Evolutionary conservation across 2,329 filamentous ascomycete species (phyloP).

Genomic region (Nemania serpens): DNA sequence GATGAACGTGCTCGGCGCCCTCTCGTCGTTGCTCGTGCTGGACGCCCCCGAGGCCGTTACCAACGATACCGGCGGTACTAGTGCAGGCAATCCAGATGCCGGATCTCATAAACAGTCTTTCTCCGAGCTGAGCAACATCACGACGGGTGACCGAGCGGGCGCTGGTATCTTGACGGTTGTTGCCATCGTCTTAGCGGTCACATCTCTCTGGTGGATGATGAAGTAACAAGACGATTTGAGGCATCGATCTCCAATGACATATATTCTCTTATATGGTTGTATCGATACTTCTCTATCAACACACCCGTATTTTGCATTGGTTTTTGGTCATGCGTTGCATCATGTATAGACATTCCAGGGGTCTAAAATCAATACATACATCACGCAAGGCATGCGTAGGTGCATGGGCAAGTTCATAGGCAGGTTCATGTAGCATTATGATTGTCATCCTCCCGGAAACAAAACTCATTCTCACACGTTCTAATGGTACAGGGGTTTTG

Average conservation of each 20-base stretch:
- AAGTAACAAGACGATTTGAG: conserved; percentile 2
- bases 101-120: conserved; percentile 19
- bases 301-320: too few relatives aligned
- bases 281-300: not conserved
- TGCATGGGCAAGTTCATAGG: not conserved
- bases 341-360: not conserved
- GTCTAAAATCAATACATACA: not conserved
- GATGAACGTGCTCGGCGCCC: conserved; percentile 53
- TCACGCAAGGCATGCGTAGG: not conserved
- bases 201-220: conserved; percentile 32
- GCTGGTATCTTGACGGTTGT: conserved; percentile 36
- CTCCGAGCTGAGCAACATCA: conserved; percentile 23
- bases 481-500: not conserved
- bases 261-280: not conserved
- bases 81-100: conserved; percentile 35
- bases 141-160: conserved; percentile 36
- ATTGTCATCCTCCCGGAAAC: not conserved
- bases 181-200: conserved; percentile 27
- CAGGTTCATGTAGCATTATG: conserved; percentile 2
- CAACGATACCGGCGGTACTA: conserved; percentile 48
- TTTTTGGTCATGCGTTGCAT: not conserved
- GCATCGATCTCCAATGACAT: not conserved
- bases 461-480: not conserved
- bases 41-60: conserved; percentile 42
- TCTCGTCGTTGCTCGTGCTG: conserved; percentile 48